Base-by-base conservation (phyloP, 2,329 filamentous ascomycete genomes). In the Talaromyces rugulosus region DNA sequence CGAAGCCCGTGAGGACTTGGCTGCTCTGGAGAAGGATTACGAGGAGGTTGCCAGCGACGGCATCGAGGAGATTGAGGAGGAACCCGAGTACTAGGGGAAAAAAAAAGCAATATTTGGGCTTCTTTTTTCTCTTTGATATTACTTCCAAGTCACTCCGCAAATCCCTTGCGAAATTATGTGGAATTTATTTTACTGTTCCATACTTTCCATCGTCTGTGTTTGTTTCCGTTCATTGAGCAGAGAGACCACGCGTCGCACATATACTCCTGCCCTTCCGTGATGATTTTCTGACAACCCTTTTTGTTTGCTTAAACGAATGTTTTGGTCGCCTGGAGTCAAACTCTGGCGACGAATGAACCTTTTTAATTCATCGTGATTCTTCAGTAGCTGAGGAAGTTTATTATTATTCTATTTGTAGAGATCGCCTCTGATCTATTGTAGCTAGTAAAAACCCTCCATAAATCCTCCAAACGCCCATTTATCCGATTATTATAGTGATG, bases 21-120 rank as follows among this genome's bases (percentile, higher is more conserved):
- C 91, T 65, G 91, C 91, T 55, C 82, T 95, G 36, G 91, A 94
- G 83, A 91, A 89, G 82, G 90, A 94, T 71, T 94, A 94, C 75
- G 90, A 92, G 78, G 90, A 93, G 83, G 90, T 93, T 69, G 90
- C 89, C 64, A 85, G 82, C 74, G 90, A 93, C 77, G 79, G 81
- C 66, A 81, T 88, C 68, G 81, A 85, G 16, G 88, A 88, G 72
- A 83, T 80, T 57, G 87, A 89, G 68, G 82, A 74, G 62, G 72
- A 71, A 47, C 68, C 59, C 57, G 74, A 75, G 60, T 77, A 77
- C 66, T 77, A 70, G 64, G 23, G 23, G 23, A 23, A 2, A 23
- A 23, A 55, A 59, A 12, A 47, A 12, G 40, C 50, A n/a, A n/a
- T 53, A 53, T 12, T 14, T n/a, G 50, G 23, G 8, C 27, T 47